These are phyloP conservation scores for Pseudopithomyces maydicus DNA, from an alignment of 2,329 filamentous ascomycete species.

Conservation along the genomic window DNA sequence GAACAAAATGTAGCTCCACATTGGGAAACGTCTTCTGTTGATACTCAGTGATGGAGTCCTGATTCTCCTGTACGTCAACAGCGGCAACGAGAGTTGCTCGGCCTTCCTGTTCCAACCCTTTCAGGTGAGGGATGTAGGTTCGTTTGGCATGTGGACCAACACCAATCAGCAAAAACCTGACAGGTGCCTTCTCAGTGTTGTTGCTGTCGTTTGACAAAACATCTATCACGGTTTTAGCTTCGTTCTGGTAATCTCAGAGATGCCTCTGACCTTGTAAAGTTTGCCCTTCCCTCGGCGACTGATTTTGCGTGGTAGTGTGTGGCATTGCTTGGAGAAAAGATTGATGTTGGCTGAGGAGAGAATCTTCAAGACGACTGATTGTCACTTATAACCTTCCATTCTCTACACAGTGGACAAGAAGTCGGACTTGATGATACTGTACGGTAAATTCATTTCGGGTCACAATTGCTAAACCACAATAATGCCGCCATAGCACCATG, in stretches of 20 bases:
- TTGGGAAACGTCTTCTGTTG: neutral
- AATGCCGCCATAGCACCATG: neutral
- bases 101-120: neutral
- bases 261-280: neutral
- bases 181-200: neutral
- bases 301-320: neutral
- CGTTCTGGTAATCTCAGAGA: neutral
- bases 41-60: neutral
- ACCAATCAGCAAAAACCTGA: neutral
- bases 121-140: neutral
- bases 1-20: neutral
- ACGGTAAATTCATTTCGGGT: neutral
- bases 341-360: neutral
- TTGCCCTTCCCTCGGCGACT: neutral
- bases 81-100: neutral
- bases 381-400: neutral
- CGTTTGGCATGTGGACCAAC: slow-evolving; percentile 1
- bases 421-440: neutral
- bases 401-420: neutral
- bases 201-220: neutral
- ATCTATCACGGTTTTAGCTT: neutral
- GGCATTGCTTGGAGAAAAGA: neutral
- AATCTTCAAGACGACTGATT: neutral
- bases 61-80: neutral
- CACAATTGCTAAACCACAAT: neutral